phyloP scores from a whole-genome alignment of 2,329 filamentous ascomycete genomes.

The Microcyclosporella mali region DNA sequence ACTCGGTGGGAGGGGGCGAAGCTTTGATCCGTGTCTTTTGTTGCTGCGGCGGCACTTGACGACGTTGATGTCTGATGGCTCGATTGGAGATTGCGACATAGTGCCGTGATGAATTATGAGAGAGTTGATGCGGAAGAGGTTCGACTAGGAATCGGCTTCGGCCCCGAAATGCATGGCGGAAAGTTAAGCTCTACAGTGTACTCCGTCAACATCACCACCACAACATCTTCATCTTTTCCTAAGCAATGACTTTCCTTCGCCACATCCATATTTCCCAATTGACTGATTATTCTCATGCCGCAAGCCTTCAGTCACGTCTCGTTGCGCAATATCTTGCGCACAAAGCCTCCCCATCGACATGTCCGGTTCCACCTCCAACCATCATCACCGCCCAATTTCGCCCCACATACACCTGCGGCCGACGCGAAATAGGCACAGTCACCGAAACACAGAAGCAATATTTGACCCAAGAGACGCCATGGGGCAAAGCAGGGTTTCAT shows the following conservation, averaged over 20 bases:
- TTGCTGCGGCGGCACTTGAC: too few relatives aligned
- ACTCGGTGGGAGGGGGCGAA: conserved; percentile 4
- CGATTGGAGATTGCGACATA: too few relatives aligned
- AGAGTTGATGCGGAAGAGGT: background rate
- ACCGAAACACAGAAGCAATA: conserved; percentile 40
- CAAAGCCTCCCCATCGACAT: conserved; percentile 45
- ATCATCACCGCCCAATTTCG: conserved; percentile 76
- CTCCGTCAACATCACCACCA: background rate
- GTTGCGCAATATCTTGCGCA: conserved; percentile 54
- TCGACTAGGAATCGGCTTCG: background rate
- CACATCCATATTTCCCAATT: conserved; percentile 52
- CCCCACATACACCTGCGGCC: conserved; percentile 84
- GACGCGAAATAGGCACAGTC: conserved; percentile 60
- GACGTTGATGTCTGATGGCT: too few relatives aligned
- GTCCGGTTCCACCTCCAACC: conserved; percentile 47
- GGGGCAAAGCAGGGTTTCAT: conserved; percentile 54
- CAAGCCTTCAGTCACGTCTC: conserved; percentile 52
- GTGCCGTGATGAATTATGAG: background rate
- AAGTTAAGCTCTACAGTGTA: too few relatives aligned
- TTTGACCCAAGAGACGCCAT: conserved; percentile 29
- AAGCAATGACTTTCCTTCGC: conserved; percentile 46
- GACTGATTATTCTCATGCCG: conserved; percentile 51
- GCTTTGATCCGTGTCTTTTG: background rate
- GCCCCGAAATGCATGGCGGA: background rate
- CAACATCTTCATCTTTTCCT: background rate